Base-by-base conservation (phyloP, 768 basidiomycete genomes). In the Russula abietina region DNA sequence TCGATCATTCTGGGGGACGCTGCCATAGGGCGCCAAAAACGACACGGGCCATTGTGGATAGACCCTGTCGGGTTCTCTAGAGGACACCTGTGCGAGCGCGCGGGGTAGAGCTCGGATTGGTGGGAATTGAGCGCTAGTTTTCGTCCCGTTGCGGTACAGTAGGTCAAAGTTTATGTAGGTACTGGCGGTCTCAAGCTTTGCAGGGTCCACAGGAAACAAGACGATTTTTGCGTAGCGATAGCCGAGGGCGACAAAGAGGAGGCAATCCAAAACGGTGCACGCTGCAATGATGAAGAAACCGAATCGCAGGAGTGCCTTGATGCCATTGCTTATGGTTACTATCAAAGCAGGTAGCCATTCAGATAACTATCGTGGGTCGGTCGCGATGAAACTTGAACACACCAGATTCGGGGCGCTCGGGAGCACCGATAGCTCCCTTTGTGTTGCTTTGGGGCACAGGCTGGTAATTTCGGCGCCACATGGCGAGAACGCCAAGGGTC, bases 91-190 rank as follows among this genome's bases (percentile, higher is more conserved):
- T 5, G 33, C 36, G 17, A 60, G 49, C 28, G 43, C 43, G 4
- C 58, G 58, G 0, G 56, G 56, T 5, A 65, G 36, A 14, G 49
- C 59, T 3, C 32, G 39, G 55, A 60, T 64, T 0, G 55, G 50
- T 12, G 45, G 38, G 8, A 54, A 55, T 8, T 9, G 51, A 12
- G 19, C 24, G 9, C 16, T 28, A 1, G 62, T 59, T 46, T 64
- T 59, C 22, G 62, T 64, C 46, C 58, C 39, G 24, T 43, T 59
- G 57, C 43, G 43, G 46, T 57, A 64, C 4, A 66, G 50, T 4
- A 50, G 11, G 49, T 66, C 58, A 38, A 60, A 60, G 33, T 55
- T 51, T 62, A 54, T 65, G 33, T 57, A 66, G 36, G 62, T 64
- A 8, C 57, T 60, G 0, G 50, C 54, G 1, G 51, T 22, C 3